A percentile compares a stretch with the other conserved stretches of the same genome.
phyloP scores from a whole-genome alignment of 1,284 basidiomycete species.

The Volvariella surrecta region DNA sequence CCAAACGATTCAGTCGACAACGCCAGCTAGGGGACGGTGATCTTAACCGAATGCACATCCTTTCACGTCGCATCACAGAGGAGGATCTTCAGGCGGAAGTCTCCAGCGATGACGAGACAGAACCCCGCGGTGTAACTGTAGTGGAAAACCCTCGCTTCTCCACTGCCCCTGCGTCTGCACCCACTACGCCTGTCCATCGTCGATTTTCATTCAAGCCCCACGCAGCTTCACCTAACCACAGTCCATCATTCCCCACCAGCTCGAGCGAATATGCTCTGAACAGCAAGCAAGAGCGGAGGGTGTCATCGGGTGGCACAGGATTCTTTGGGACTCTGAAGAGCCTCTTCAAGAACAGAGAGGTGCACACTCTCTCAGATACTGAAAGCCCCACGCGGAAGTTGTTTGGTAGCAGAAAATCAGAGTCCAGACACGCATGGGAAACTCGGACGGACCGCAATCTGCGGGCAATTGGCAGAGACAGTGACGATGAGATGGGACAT shows the following conservation, averaged over 20 bases:
- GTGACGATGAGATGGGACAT: neutral
- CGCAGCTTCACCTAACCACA: neutral
- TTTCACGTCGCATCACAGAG: slow-evolving; percentile 36
- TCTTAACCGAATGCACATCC: slow-evolving; percentile 14
- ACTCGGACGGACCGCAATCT: slow-evolving; percentile 44
- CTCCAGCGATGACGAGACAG: slow-evolving; percentile 23
- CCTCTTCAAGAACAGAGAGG: slow-evolving; percentile 12
- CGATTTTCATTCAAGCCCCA: neutral
- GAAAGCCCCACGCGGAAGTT: neutral
- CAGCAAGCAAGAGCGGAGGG: slow-evolving; percentile 10
- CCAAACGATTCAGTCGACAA: neutral
- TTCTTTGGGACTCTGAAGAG: slow-evolving; percentile 28
- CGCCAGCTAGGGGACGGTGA: neutral
- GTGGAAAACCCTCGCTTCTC: slow-evolving; percentile 54
- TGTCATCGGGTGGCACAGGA: neutral
- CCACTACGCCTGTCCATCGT: neutral
- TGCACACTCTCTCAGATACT: neutral
- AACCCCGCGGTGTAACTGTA: slow-evolving; percentile 26
- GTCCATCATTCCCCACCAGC: neutral
- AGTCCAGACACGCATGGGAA: slow-evolving; percentile 24
- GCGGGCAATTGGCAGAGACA: slow-evolving; percentile 9
- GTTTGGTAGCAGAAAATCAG: too few relatives aligned
- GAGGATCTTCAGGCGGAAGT: slow-evolving; percentile 23
- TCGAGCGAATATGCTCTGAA: neutral
- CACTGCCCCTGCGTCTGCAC: slow-evolving; percentile 1